Conservation (phyloP, 805 yeast genomes). For the Cyberlindnera misumaiensis region DNA sequence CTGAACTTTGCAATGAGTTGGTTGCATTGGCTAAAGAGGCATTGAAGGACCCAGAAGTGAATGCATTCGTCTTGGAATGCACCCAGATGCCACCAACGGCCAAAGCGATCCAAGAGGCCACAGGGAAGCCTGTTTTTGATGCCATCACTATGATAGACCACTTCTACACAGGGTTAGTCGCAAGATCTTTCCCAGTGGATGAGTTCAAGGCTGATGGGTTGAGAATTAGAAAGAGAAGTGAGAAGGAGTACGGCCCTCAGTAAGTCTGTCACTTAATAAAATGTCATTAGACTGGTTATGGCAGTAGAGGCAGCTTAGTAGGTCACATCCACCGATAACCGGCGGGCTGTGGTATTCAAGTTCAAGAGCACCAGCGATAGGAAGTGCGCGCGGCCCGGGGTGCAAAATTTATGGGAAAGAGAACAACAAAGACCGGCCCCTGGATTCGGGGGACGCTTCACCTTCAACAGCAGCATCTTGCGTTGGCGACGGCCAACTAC, state of each 20-base stretch:
- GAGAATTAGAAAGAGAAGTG: conserved; percentile 22
- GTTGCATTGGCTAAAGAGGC: conserved; percentile 19
- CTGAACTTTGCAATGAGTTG: conserved; percentile 22
- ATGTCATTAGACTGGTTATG: no score
- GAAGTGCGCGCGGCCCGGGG: no score
- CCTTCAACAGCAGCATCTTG: no score
- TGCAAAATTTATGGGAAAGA: no score
- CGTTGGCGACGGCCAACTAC: no score
- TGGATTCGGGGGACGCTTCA: no score
- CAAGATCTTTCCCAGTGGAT: conserved; percentile 19
- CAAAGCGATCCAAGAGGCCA: conserved; percentile 22
- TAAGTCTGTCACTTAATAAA: no score
- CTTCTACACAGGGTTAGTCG: conserved; percentile 25
- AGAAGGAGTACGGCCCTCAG: conserved; percentile 16
- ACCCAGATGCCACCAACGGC: conserved; percentile 32
- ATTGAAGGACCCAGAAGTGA: conserved; percentile 17
- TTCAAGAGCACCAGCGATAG: no score
- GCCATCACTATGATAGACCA: conserved; percentile 27
- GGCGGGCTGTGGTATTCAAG: no score
- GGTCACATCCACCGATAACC: no score
- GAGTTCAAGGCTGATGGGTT: conserved; percentile 16
- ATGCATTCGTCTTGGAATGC: conserved; percentile 29
- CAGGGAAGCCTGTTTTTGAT: conserved; percentile 27
- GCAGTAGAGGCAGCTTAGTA: no score
- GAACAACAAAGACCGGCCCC: no score